Percentiles rank a stretch among this genome's conserved stretches.
Evolutionary conservation across 140 eudicot species (phyloP).

Genomic region (Cichorium intybus): DNA sequence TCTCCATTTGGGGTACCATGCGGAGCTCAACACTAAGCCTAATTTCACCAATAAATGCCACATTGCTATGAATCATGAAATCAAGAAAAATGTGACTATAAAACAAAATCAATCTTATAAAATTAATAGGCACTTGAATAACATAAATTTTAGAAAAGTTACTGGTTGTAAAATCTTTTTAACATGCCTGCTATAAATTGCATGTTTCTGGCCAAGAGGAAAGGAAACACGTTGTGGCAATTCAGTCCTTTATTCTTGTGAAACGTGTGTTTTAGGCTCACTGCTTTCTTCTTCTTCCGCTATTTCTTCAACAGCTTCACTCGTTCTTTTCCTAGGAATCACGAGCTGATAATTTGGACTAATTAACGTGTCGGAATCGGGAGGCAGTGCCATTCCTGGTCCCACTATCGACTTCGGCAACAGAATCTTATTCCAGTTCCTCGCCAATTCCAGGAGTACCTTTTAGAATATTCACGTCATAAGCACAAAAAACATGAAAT

Average conservation of each 20-base stretch:
- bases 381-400: conserved; percentile 69
- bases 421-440: conserved; percentile 70
- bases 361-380: conserved; percentile 78
- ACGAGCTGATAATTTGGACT: conserved; percentile 79
- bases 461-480: conserved; percentile 11
- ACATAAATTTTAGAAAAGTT: not conserved
- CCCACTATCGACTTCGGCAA: conserved; percentile 61
- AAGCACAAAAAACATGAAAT: conserved; percentile 1
- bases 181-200: conserved; percentile 97
- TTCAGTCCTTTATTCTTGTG: conserved; percentile 53
- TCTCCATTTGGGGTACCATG: conserved; percentile 81
- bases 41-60: conserved; percentile 91
- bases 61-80: conserved; percentile 63
- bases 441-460: conserved; percentile 80
- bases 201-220: conserved; percentile 69
- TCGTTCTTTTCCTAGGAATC: conserved; percentile 49
- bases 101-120: not conserved
- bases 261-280: conserved; percentile 43
- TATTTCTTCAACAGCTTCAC: conserved; percentile 64
- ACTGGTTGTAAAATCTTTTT: too few species aligned
- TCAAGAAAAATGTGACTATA: conserved; percentile 70
- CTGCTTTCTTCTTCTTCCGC: conserved; percentile 77
- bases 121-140: not conserved
- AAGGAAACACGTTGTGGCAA: conserved; percentile 70
- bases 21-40: conserved; percentile 96